phyloP scores from a whole-genome alignment of 371 early-diverging fungal species.

The Synchytrium microbalum region DNA sequence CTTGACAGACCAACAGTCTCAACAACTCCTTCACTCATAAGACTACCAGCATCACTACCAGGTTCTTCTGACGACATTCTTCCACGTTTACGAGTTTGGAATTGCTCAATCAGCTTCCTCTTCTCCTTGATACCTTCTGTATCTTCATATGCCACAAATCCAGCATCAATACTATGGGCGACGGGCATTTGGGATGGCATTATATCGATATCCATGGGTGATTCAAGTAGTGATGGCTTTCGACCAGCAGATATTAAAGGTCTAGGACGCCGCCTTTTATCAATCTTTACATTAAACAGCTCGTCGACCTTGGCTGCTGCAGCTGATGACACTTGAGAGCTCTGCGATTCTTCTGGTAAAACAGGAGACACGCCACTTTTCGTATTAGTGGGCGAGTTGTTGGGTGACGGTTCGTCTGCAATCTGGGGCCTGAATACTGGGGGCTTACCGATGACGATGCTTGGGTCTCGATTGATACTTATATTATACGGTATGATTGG shows the following conservation, averaged over 20 bases:
- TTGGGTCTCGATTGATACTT: too few species aligned
- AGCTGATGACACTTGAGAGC: too few species aligned
- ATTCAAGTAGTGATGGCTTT: background rate
- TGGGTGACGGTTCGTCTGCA: too few species aligned
- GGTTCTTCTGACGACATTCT: background rate
- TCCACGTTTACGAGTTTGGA: constrained; percentile 1
- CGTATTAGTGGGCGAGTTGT: too few species aligned
- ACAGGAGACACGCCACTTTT: too few species aligned
- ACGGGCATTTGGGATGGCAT: background rate
- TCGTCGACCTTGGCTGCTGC: background rate
- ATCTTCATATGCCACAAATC: constrained; percentile 26
- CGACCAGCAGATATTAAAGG: background rate
- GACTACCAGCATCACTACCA: background rate
- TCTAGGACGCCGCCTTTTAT: background rate
- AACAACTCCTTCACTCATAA: background rate
- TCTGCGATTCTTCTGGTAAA: too few species aligned
- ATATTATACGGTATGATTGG: too few species aligned
- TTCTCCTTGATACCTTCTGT: constrained; percentile 19
- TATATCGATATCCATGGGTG: background rate
- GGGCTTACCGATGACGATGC: too few species aligned
- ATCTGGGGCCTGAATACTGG: too few species aligned
- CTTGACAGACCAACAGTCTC: too few species aligned
- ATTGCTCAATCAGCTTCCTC: constrained; percentile 16
- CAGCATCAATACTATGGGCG: background rate
- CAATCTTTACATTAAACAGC: background rate